Evolutionary conservation across 345 rosid genomes (phyloP).

Genomic region (Syzygium aromaticum): DNA sequence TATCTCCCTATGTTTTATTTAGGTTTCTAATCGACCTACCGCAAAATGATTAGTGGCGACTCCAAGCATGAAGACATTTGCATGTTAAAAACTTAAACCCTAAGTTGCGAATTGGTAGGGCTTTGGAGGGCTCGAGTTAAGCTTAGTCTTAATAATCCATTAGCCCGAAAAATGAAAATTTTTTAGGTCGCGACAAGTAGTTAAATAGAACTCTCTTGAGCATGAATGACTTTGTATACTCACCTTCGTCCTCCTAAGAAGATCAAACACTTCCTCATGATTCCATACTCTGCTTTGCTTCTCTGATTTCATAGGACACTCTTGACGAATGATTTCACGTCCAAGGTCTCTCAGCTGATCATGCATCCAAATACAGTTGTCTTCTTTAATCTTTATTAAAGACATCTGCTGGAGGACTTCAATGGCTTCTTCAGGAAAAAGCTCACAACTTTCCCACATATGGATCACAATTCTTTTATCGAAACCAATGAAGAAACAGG

Average conservation of each 20-base stretch:
- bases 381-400: no score
- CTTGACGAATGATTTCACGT: not conserved
- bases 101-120: no score
- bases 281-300: not conserved
- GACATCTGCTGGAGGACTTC: not conserved
- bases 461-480: not conserved
- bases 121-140: no score
- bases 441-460: not conserved
- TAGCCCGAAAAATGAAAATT: no score
- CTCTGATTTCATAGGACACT: not conserved
- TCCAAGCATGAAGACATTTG: no score
- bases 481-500: not conserved
- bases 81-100: no score
- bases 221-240: not conserved
- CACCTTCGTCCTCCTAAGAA: not conserved
- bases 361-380: not conserved
- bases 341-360: not conserved
- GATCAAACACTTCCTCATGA: not conserved
- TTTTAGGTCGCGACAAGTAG: no score
- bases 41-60: no score
- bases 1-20: no score
- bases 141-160: no score
- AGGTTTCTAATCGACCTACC: no score
- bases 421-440: not conserved
- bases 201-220: not conserved